Evolutionary conservation across 148 eudicot genomes (phyloP).

Genomic region (Camellia granthamiana): DNA sequence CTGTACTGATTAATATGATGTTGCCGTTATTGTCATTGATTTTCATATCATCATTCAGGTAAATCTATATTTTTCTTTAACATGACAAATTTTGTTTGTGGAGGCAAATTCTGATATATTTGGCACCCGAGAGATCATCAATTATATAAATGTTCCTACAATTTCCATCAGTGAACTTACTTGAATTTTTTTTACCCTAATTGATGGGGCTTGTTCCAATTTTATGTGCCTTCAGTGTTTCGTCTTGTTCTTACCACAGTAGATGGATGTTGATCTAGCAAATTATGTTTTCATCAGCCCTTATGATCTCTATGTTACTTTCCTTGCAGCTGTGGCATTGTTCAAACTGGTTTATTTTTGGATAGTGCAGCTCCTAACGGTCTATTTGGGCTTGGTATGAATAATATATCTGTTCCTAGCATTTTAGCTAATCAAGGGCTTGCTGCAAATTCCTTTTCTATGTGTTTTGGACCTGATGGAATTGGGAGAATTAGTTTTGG

Average conservation of each 20-base stretch:
- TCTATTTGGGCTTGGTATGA: conserved; percentile 79
- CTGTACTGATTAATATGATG: background rate
- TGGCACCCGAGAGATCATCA: background rate
- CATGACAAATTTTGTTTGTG: background rate
- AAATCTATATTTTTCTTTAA: background rate
- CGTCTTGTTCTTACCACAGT: background rate
- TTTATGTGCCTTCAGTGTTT: background rate
- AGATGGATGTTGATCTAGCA: background rate
- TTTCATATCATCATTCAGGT: conserved; percentile 26
- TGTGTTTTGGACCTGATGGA: conserved; percentile 79
- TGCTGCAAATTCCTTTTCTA: conserved; percentile 79
- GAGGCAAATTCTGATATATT: background rate
- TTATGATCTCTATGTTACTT: background rate
- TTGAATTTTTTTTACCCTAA: background rate
- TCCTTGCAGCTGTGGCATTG: conserved; percentile 69
- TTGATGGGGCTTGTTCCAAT: background rate
- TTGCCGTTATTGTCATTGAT: background rate
- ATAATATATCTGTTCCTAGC: conserved; percentile 69
- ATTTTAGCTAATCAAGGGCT: conserved; percentile 60
- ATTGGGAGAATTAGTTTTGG: conserved; percentile 82
- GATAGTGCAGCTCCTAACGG: conserved; percentile 88
- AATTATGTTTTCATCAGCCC: background rate
- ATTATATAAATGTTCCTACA: conserved; percentile 6
- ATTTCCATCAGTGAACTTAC: conserved; percentile 33
- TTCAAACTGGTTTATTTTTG: conserved; percentile 80